Evolutionary conservation across 768 basidiomycete genomes (phyloP).

Genomic region (Pisolithus tinctorius): DNA sequence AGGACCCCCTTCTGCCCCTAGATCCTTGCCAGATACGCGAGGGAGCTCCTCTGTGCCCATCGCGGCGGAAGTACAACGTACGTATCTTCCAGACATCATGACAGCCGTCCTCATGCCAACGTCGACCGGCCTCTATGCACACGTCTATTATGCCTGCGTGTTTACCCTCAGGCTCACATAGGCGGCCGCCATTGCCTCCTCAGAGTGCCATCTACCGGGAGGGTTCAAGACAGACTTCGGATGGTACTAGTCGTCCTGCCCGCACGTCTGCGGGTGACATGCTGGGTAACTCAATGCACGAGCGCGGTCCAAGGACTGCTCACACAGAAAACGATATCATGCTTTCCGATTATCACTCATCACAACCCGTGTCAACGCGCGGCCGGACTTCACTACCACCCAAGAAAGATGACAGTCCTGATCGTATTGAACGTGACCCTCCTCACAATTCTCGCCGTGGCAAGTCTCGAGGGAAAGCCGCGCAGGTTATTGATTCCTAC

Average conservation of each 20-base stretch:
- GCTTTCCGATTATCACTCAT: neutral
- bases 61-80: constrained; percentile 30
- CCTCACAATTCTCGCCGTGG: constrained; percentile 9
- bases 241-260: constrained; percentile 6
- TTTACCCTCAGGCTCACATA: constrained; percentile 27
- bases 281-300: neutral
- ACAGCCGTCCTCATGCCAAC: constrained; percentile 23
- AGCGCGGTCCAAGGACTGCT: neutral
- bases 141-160: constrained; percentile 9
- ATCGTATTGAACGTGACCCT: constrained; percentile 6
- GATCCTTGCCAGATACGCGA: constrained; percentile 6
- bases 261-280: neutral
- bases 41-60: constrained; percentile 13
- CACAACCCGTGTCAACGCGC: constrained; percentile 1
- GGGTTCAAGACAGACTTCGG: constrained; percentile 9
- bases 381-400: constrained; percentile 11
- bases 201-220: constrained; percentile 28
- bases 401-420: constrained; percentile 10
- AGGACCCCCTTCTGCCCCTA: neutral
- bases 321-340: neutral
- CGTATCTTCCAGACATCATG: constrained; percentile 28
- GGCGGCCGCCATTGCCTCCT: constrained; percentile 30
- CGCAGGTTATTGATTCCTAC: constrained; percentile 9
- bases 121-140: constrained; percentile 17
- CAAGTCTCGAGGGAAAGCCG: constrained; percentile 7